Base-by-base conservation (phyloP, 176 grass and related monocot genomes). In the Stipa capillata region DNA sequence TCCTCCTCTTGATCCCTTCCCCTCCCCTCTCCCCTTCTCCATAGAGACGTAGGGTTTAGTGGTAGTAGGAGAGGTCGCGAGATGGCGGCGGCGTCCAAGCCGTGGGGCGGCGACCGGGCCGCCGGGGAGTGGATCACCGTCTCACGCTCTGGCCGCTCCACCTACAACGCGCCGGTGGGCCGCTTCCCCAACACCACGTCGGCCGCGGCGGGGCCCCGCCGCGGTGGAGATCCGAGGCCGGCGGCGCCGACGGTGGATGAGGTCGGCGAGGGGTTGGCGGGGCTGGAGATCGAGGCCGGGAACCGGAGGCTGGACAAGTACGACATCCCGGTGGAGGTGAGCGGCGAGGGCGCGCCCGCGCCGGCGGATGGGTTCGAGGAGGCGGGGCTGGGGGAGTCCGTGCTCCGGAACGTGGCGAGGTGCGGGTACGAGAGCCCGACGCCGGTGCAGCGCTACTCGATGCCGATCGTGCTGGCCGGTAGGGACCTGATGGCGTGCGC, bases 401-500 rank as follows among this genome's bases (percentile, higher is more conserved):
- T 92, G 77, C 72, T 92, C 9, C 48, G 48, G 5, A 92, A 88
- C 63, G 82, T 97, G 29, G 32, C 47, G 65, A 76, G 76, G 18
- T 90, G 76, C 79, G 50, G 74, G 32, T 97, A 88, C 79, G 58
- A 73, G 44, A 87, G 35, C 28, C 90, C 90, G 18, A 97, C 84
- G 2, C 90, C 84, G 0, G 86, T 97, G 64, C 94, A 97, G 86
- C 84, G 85, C 73, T 85, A 97, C 82, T 78, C 88, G 10, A 85
- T 97, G 23, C 94, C 94, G 45, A 79, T 89, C 32, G 74, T 66
- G 13, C 20, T 83, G 31, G 81, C 67, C 0, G 83, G 90, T 7
- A 29, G 86, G 21, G 94, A 91, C 67, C 86, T 93, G 33, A 83
- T 93, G 94, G 85, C 86, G 17, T 93, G 93, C 67, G 86, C 90